Evolutionary conservation across 495 filamentous ascomycete genomes (phyloP).

Genomic region (Friedmanniomyces simplex): DNA sequence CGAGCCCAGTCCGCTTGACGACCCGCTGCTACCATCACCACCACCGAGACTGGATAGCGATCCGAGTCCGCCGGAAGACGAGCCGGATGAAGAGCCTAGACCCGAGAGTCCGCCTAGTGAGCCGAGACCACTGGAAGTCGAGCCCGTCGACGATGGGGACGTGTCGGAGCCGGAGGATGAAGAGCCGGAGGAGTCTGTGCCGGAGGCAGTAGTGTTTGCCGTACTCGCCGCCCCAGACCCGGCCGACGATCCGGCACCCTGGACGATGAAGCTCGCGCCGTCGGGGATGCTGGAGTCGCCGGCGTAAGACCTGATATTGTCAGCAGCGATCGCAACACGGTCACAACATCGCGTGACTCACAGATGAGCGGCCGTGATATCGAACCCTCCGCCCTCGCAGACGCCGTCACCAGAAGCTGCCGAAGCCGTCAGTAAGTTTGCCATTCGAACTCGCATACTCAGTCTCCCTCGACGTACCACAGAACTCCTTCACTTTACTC

Average conservation of each 20-base stretch:
- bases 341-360: neutral
- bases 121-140: too few relatives aligned
- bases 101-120: too few relatives aligned
- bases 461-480: slow-evolving; percentile 9
- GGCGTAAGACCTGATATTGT: neutral
- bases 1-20: too few relatives aligned
- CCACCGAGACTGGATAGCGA: too few relatives aligned
- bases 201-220: too few relatives aligned
- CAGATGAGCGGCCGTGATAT: slow-evolving; percentile 14
- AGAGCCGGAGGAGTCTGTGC: too few relatives aligned
- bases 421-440: neutral
- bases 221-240: too few relatives aligned
- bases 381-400: slow-evolving; percentile 8
- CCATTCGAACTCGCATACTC: neutral
- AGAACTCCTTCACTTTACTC: slow-evolving; percentile 8
- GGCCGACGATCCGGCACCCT: neutral
- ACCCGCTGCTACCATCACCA: too few relatives aligned
- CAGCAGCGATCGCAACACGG: neutral
- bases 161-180: too few relatives aligned
- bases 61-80: too few relatives aligned
- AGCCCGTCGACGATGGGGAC: too few relatives aligned
- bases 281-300: neutral
- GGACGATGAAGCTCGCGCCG: slow-evolving; percentile 11
- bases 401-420: slow-evolving; percentile 14
- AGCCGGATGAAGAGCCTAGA: too few relatives aligned